These are phyloP conservation scores for Serendipita sp. DNA, from an alignment of 768 basidiomycete species.

Conservation along the genomic window DNA sequence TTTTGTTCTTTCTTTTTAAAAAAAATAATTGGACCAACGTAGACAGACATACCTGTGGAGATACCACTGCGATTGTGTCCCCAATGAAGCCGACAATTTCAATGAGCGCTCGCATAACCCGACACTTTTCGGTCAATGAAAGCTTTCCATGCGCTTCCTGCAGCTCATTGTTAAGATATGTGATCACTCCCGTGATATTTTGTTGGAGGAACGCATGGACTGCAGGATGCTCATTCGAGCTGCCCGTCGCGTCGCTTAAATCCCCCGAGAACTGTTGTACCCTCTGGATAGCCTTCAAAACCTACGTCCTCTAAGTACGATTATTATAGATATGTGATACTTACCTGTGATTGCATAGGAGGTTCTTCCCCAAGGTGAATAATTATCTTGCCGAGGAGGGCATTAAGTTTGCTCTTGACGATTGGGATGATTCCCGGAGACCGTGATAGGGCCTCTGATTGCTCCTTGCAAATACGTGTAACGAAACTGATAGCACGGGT, in stretches of 20 bases:
- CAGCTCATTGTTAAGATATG: slow-evolving; percentile 69
- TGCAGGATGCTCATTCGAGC: slow-evolving; percentile 16
- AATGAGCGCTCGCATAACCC: slow-evolving; percentile 67
- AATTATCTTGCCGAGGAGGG: slow-evolving; percentile 60
- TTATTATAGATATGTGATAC: slow-evolving; percentile 8
- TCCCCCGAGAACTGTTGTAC: slow-evolving; percentile 22
- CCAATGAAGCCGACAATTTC: slow-evolving; percentile 57
- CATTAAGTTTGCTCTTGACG: slow-evolving; percentile 50
- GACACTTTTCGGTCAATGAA: slow-evolving; percentile 47
- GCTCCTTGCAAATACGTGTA: slow-evolving; percentile 37
- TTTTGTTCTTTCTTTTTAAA: background rate
- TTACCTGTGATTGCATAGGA: slow-evolving; percentile 12
- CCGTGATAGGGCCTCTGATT: slow-evolving; percentile 23
- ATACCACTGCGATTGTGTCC: slow-evolving; percentile 51
- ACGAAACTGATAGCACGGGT: slow-evolving; percentile 48
- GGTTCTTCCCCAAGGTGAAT: slow-evolving; percentile 63
- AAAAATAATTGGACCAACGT: background rate
- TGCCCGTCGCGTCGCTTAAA: slow-evolving; percentile 6
- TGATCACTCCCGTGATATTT: slow-evolving; percentile 73
- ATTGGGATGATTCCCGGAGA: slow-evolving; percentile 31
- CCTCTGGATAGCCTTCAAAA: slow-evolving; percentile 29
- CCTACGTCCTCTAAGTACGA: slow-evolving; percentile 32
- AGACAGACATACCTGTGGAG: slow-evolving; percentile 58
- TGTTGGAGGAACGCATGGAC: slow-evolving; percentile 41
- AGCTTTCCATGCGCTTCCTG: slow-evolving; percentile 75